phyloP scores from a whole-genome alignment of 805 yeast genomes.

The Danielia reshetovae region DNA sequence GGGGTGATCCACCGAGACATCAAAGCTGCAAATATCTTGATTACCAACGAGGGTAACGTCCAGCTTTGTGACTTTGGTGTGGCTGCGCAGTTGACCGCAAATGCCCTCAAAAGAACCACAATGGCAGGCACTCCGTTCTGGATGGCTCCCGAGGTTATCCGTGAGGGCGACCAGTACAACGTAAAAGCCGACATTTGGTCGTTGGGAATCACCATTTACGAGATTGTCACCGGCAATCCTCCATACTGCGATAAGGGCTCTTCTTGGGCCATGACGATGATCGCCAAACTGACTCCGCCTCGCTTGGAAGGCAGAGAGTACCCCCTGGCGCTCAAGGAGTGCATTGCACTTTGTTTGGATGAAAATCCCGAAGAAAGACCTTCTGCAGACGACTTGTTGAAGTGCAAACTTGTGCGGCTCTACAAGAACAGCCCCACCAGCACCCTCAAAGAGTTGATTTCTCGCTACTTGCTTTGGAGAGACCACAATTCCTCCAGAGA shows the following conservation, averaged over 20 bases:
- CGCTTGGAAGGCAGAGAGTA: constrained; percentile 88
- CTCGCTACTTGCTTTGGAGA: constrained; percentile 72
- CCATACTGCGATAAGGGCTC: constrained; percentile 97
- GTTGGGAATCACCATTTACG: constrained; percentile 88
- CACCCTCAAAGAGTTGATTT: constrained; percentile 67
- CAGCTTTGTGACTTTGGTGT: constrained; percentile 97
- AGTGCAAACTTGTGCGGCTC: constrained; percentile 65
- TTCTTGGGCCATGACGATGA: constrained; percentile 87
- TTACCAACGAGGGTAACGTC: constrained; percentile 84
- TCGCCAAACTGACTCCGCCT: constrained; percentile 91
- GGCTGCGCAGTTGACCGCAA: constrained; percentile 84
- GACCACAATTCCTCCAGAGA: constrained; percentile 58
- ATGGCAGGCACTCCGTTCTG: constrained; percentile 97
- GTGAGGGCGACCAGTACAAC: constrained; percentile 85
- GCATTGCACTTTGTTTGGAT: constrained; percentile 87
- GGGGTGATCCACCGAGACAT: constrained; percentile 96
- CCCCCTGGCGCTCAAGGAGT: constrained; percentile 72
- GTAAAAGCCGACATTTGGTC: constrained; percentile 97
- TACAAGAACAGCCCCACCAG: constrained; percentile 59
- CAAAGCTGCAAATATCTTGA: constrained; percentile 92
- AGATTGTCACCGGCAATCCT: constrained; percentile 95
- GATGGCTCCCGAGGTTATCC: constrained; percentile 99
- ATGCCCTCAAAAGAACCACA: constrained; percentile 77
- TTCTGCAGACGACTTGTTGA: constrained; percentile 76
- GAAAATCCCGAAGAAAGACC: constrained; percentile 90